Conservation (phyloP, 2,329 filamentous ascomycete species). For the Phyllosticta citribraziliensis region DNA sequence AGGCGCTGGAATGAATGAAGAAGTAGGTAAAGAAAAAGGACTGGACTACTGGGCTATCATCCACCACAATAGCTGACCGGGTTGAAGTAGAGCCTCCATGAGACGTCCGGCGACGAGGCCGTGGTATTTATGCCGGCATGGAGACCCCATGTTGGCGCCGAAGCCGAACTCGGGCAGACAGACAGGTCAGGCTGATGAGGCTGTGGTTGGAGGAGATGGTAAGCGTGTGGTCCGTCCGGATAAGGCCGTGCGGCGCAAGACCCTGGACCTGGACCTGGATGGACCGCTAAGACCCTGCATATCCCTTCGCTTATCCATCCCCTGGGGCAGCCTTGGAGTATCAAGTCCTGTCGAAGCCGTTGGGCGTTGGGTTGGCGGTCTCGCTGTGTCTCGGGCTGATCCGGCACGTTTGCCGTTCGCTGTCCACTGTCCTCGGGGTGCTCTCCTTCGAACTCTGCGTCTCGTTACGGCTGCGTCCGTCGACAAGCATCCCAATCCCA, state of each 20-base stretch:
- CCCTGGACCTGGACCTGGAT: no score
- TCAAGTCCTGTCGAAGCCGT: no score
- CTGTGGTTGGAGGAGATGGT: neutral
- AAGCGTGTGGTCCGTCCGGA: neutral
- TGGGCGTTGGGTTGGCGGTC: no score
- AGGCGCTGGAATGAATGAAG: neutral
- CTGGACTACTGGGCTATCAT: no score
- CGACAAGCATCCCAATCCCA: neutral
- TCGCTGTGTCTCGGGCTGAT: neutral
- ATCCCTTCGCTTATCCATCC: neutral
- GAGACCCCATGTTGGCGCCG: no score
- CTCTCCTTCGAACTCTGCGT: neutral
- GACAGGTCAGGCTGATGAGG: no score
- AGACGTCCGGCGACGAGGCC: no score
- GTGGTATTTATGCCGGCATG: no score
- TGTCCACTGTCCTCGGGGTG: no score
- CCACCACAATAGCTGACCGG: neutral
- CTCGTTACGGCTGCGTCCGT: neutral
- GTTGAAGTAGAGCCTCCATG: neutral
- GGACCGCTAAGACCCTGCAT: neutral
- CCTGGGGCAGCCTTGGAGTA: neutral
- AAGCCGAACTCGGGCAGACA: no score
- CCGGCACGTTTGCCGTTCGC: neutral
- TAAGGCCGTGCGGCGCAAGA: slow-evolving; percentile 1
- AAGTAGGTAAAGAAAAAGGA: neutral